Conservation (phyloP, 108 stramenopile genomes). For the Licmophora abbreviata region DNA sequence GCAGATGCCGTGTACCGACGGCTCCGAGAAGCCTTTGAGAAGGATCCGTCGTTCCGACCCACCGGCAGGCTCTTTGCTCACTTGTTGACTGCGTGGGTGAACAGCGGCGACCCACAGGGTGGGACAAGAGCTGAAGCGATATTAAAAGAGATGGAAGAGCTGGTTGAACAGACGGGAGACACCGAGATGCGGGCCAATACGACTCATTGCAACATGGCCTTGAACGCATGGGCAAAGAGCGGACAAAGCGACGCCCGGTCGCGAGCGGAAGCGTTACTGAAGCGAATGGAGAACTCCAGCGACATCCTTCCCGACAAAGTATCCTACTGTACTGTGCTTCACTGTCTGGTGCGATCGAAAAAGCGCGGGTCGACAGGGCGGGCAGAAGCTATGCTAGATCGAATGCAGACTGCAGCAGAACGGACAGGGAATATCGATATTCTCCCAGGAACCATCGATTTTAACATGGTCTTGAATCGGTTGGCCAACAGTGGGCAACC, state of each 20-base stretch:
- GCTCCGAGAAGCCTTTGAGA: too few relatives aligned
- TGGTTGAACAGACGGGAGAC: not conserved
- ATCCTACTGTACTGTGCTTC: conserved; percentile 2
- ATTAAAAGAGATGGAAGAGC: conserved; percentile 39
- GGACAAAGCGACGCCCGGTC: conserved; percentile 39
- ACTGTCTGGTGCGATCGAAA: conserved; percentile 10
- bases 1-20: too few relatives aligned
- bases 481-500: conserved; percentile 13
- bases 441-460: conserved; percentile 6
- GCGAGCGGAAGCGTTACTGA: conserved; percentile 45
- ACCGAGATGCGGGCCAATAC: conserved; percentile 33
- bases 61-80: too few relatives aligned
- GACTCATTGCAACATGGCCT: conserved; percentile 52
- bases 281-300: conserved; percentile 42
- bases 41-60: too few relatives aligned
- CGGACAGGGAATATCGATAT: not conserved
- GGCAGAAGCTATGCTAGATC: conserved; percentile 14
- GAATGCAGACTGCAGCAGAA: conserved; percentile 11
- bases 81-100: too few relatives aligned
- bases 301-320: conserved; percentile 1
- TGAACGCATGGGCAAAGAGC: conserved; percentile 57
- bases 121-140: conserved; percentile 42
- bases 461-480: conserved; percentile 8
- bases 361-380: conserved; percentile 2
- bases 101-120: conserved; percentile 13